These are phyloP conservation scores for Monosporascus sp. DNA, from an alignment of 2,329 filamentous ascomycete genomes.

Conservation along the genomic window DNA sequence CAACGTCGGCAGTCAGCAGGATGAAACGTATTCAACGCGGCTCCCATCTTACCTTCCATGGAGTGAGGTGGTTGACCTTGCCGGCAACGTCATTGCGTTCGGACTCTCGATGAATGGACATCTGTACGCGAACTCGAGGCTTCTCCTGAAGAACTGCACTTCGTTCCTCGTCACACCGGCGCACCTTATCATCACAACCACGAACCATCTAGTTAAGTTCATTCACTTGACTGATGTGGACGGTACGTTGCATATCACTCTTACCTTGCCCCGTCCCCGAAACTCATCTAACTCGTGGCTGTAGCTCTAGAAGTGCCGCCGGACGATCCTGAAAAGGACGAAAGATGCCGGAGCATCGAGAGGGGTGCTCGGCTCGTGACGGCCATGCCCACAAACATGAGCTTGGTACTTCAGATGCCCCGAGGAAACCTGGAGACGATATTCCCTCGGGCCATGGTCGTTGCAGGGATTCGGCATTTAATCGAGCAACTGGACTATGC, in stretches of 20 bases:
- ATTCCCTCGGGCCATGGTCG: conserved; percentile 84
- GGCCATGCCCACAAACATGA: conserved; percentile 82
- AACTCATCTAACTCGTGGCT: conserved; percentile 15
- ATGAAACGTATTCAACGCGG: conserved; percentile 30
- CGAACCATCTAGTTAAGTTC: conserved; percentile 89
- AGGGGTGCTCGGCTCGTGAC: conserved; percentile 82
- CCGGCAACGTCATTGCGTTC: conserved; percentile 39
- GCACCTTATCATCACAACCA: conserved; percentile 89
- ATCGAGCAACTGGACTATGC: conserved; percentile 79
- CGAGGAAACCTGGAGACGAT: conserved; percentile 94
- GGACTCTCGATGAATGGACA: conserved; percentile 72
- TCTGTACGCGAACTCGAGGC: conserved; percentile 69
- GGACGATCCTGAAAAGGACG: conserved; percentile 87
- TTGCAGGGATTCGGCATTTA: conserved; percentile 79
- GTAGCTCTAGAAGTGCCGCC: conserved; percentile 73
- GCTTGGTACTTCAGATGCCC: conserved; percentile 88
- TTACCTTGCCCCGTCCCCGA: not conserved
- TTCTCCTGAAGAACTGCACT: conserved; percentile 81
- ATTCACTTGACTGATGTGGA: conserved; percentile 69
- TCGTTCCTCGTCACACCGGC: conserved; percentile 78
- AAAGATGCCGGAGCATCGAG: conserved; percentile 87
- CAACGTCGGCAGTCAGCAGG: conserved; percentile 27
- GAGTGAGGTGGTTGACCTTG: conserved; percentile 42
- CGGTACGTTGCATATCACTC: conserved; percentile 41
- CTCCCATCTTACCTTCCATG: conserved; percentile 48